These are phyloP conservation scores for Luffa acutangula DNA, from an alignment of 306 rosid species.

Conservation along the genomic window DNA sequence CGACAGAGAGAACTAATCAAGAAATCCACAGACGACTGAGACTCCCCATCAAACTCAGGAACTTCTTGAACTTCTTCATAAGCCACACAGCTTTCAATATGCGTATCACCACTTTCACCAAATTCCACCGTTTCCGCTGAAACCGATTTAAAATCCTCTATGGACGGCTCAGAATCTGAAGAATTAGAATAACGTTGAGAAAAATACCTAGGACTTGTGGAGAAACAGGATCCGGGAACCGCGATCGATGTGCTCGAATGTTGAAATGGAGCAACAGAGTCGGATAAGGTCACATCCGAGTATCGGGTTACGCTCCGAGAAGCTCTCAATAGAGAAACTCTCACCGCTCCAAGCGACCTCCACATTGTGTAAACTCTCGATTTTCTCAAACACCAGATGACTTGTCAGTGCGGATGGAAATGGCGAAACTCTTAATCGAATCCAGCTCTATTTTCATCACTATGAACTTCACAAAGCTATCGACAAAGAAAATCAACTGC, in stretches of 20 bases:
- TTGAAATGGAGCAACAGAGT: background rate
- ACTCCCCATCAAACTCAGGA: slow-evolving; percentile 11
- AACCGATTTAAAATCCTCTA: background rate
- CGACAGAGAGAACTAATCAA: slow-evolving; percentile 37
- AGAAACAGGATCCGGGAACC: background rate
- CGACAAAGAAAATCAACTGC: slow-evolving; percentile 11
- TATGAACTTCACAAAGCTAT: slow-evolving; percentile 13
- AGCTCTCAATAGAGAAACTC: slow-evolving; percentile 1
- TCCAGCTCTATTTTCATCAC: background rate
- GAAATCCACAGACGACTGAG: slow-evolving; percentile 17
- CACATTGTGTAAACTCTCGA: background rate
- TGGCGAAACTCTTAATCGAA: background rate
- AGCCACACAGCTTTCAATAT: background rate
- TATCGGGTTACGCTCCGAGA: background rate
- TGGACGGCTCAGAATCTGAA: background rate
- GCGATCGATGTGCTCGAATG: background rate
- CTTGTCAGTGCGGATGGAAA: background rate
- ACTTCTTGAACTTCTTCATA: background rate
- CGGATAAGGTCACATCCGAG: background rate
- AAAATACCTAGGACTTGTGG: background rate
- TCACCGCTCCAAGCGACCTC: slow-evolving; percentile 2
- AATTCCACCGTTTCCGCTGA: background rate
- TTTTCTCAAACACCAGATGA: background rate
- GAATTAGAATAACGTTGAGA: background rate
- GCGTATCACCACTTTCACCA: background rate